These are phyloP conservation scores for Colletotrichum sidae DNA, from an alignment of 2,329 filamentous ascomycete species.

Conservation along the genomic window DNA sequence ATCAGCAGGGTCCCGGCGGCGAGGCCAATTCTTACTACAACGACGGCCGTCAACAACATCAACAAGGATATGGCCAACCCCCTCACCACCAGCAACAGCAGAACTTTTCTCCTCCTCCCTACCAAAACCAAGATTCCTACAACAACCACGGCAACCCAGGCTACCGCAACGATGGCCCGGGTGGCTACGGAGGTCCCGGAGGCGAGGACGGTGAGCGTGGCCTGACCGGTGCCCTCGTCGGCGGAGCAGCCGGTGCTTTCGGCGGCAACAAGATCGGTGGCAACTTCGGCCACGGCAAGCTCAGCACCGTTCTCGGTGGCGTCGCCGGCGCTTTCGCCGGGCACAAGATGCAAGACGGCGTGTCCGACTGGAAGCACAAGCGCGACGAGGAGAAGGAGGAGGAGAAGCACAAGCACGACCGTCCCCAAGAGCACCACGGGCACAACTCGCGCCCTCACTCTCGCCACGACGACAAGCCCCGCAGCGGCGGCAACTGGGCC, in stretches of 20 bases:
- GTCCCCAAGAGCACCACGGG: constrained; percentile 34
- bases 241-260: constrained; percentile 53
- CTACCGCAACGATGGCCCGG: constrained; percentile 30
- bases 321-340: constrained; percentile 55
- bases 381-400: constrained; percentile 53
- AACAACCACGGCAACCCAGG: constrained; percentile 22
- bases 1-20: constrained; percentile 13
- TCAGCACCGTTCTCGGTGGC: constrained; percentile 52
- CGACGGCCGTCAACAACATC: constrained; percentile 17
- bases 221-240: constrained; percentile 53
- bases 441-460: constrained; percentile 33
- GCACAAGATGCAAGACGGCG: constrained; percentile 54
- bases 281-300: constrained; percentile 52
- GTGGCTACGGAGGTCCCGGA: constrained; percentile 34
- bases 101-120: constrained; percentile 23
- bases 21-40: constrained; percentile 34
- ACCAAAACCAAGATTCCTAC: constrained; percentile 28
- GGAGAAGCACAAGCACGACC: constrained; percentile 40
- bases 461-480: constrained; percentile 36
- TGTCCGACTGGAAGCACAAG: constrained; percentile 52
- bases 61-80: constrained; percentile 31
- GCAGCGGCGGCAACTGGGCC: constrained; percentile 46
- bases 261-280: constrained; percentile 55
- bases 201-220: constrained; percentile 54
- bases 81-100: constrained; percentile 28